Conservation (phyloP, 345 rosid genomes). For the Rhodamnia argentea region DNA sequence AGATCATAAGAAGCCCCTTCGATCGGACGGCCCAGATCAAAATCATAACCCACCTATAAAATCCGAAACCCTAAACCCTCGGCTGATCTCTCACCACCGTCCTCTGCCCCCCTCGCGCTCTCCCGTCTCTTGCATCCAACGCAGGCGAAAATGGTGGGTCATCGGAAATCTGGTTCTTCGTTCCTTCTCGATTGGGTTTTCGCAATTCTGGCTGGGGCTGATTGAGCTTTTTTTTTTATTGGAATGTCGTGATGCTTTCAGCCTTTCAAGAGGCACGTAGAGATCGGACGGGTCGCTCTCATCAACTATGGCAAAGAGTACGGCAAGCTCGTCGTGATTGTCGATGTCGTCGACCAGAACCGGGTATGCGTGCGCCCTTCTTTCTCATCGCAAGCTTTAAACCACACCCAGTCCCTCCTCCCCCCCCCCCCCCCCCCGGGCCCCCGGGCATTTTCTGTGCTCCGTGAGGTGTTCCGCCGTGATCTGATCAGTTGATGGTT, state of each 20-base stretch:
- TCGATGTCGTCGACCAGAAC: slow-evolving; percentile 85
- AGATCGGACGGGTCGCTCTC: slow-evolving; percentile 85
- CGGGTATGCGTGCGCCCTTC: slow-evolving; percentile 26
- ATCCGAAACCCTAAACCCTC: not conserved
- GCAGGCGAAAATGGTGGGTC: slow-evolving; percentile 23
- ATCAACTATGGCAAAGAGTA: slow-evolving; percentile 85
- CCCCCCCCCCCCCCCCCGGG: no score
- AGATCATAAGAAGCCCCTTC: not conserved
- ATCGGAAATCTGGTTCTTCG: not conserved
- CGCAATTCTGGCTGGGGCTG: not conserved
- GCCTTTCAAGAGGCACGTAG: slow-evolving; percentile 89
- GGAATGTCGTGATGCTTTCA: slow-evolving; percentile 1
- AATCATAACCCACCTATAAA: not conserved
- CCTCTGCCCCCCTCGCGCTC: not conserved
- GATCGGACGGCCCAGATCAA: not conserved
- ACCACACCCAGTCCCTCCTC: no score
- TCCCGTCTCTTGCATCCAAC: not conserved
- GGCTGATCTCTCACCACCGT: not conserved
- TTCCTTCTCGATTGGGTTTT: not conserved
- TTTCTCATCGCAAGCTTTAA: not conserved
- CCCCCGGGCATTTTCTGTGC: not conserved
- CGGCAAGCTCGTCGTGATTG: slow-evolving; percentile 81
- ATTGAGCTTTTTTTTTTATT: not conserved
- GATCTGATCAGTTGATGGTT: not conserved
- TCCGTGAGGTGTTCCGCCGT: not conserved